A percentile compares a stretch with the other conserved stretches of the same genome.
phyloP scores from a whole-genome alignment of 75 land plant species.

The Cupressus sempervirens region DNA sequence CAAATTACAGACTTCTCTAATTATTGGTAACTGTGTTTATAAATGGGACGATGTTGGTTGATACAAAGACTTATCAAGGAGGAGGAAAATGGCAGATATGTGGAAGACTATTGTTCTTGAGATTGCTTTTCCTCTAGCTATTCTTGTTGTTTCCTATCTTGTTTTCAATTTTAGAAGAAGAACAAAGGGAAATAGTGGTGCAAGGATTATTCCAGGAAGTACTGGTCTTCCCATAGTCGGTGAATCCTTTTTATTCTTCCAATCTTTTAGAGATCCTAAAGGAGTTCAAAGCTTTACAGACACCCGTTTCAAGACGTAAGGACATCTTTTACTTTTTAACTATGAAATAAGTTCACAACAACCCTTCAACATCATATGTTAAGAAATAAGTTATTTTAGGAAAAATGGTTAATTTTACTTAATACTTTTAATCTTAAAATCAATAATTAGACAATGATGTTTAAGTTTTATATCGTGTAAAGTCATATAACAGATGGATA shows the following conservation, averaged over 20 bases:
- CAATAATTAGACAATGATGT: too few species aligned
- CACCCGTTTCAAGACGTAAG: not conserved
- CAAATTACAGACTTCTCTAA: not conserved
- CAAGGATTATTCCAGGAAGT: not conserved
- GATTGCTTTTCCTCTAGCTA: not conserved
- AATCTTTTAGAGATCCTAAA: not conserved
- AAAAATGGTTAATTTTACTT: too few species aligned
- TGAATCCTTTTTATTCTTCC: not conserved
- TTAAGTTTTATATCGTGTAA: too few species aligned
- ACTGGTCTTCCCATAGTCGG: conserved; percentile 1
- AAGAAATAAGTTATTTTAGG: too few species aligned
- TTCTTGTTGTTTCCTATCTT: not conserved
- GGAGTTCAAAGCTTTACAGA: not conserved
- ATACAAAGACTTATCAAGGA: not conserved
- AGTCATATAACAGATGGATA: too few species aligned
- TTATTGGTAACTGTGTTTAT: not conserved
- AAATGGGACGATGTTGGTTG: not conserved
- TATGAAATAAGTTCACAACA: not conserved
- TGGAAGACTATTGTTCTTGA: not conserved
- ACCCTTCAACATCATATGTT: too few species aligned
- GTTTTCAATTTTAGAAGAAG: not conserved
- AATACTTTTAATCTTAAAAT: too few species aligned
- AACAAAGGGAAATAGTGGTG: not conserved
- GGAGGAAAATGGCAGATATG: not conserved
- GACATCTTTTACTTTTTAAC: not conserved